Evolutionary conservation across 2,329 filamentous ascomycete species (phyloP), one percentile per base, ranked within the genome.

Genomic region (Fusarium phyllophilum): DNA sequence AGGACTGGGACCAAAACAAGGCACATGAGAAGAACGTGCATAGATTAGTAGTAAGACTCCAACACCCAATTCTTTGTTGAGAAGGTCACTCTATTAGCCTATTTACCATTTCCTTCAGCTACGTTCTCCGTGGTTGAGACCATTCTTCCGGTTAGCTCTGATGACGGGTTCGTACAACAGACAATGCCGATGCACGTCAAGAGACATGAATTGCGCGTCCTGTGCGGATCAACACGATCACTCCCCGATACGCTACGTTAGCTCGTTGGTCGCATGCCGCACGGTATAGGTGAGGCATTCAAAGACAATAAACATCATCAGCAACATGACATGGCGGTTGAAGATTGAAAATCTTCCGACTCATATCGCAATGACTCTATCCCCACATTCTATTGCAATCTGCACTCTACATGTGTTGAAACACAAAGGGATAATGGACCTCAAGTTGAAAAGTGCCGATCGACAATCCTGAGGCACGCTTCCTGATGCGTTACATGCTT

Each of bases 151-250:
- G 70, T 63, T 68, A 68, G 57, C 55, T 54, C 56, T 68, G 46
- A 48, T 63, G 65, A 60, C 44, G 44, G 63, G 54, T 49, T 55
- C 54, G 56, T 51, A 39, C 48, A 63, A 73, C 66, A 71, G 46
- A 71, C 61, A 51, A 71, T 49, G 55, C 62, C 38, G 69, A 74
- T 68, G 67, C 62, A 64, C 58, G 58, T 72, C 71, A 72, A 74
- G 45, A 61, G 48, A 64, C 65, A 70, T 74, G 67, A 72, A 74
- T 74, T 74, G 71, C 71, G 71, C 62, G 71, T 63, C 71, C 66
- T 72, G 38, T 55, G 59, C 62, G 59, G 71, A 70, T 70, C 60
- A 57, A 55, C 41, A 71, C 26, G 70, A 66, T 73, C 38, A 36
- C 38, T 63, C 57, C 68, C 54, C 58, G 67, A 74, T 64, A 46